Base-by-base conservation (phyloP, 257 asterid genomes). In the Plectranthus barbatus region DNA sequence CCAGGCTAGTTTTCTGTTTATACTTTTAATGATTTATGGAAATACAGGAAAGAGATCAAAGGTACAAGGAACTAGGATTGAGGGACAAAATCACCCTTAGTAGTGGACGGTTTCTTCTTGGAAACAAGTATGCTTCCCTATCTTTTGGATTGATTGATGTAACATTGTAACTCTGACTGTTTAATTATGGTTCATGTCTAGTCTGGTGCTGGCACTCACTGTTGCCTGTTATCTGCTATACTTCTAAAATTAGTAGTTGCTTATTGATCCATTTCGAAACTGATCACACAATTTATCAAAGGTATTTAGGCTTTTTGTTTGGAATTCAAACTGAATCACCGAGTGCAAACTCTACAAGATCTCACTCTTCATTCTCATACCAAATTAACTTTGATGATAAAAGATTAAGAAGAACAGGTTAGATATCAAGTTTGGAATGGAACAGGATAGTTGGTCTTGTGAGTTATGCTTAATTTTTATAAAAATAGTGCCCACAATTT, bases 81-180 rank as follows among this genome's bases (percentile, higher is more conserved):
- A 86, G 96, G 78, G 97, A 92, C 77, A 92, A 92, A 76, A 92
- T 92, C 64, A 89, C 96, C 45, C 97, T 92, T 29, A 89, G 99
- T 83, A 90, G 99, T 64, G 95, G 99, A 24, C 84, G 94, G 39
- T 88, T 92, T 82, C 94, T 92, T 72, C 94, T 89, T 5, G 86
- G 96, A 21, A 92, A 89, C 87, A 92, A 89, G 95, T 91, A 80
- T 41, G 92, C 64, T 69, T 79, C 73, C 13, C 49, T 36, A 34
- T 15, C 61, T 55, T 62, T 33, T 53, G 55, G 7, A 56, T 62
- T 66, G n/a, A 56, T 48, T 54, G 47, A 65, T 23, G 53, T n/a
- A n/a, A n/a, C n/a, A n/a, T n/a, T 55, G 42, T 9, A 44, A 56
- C 68, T 63, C 47, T 53, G 44, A 62, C 50, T 29, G 36, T 0